These are phyloP conservation scores for Aspergillus felis DNA, from an alignment of 2,329 filamentous ascomycete species.

Conservation along the genomic window DNA sequence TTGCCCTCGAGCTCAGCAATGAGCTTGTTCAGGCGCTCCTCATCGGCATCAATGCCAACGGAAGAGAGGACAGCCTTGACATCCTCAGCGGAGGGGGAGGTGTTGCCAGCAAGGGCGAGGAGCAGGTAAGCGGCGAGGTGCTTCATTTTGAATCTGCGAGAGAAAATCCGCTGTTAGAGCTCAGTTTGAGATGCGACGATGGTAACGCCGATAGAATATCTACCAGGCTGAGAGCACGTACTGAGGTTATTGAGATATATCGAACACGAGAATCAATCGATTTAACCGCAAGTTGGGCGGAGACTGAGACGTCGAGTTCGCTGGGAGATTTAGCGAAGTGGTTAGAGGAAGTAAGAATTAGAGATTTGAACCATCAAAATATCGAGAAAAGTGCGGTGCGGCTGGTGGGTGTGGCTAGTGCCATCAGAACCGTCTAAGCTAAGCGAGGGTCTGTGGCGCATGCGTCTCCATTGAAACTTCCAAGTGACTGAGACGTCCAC, in stretches of 20 bases:
- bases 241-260: slow-evolving; percentile 24
- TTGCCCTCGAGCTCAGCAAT: slow-evolving; percentile 67
- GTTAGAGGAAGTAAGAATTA: slow-evolving; percentile 26
- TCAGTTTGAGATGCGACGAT: slow-evolving; percentile 1
- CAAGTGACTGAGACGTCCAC: slow-evolving; percentile 14
- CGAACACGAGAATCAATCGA: slow-evolving; percentile 78
- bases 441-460: slow-evolving; percentile 37
- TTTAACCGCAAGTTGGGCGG: slow-evolving; percentile 98
- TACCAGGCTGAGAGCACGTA: slow-evolving; percentile 17
- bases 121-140: slow-evolving; percentile 99
- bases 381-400: slow-evolving; percentile 37
- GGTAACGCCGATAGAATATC: background rate
- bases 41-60: slow-evolving; percentile 91
- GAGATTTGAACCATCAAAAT: slow-evolving; percentile 24
- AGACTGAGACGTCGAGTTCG: slow-evolving; percentile 99
- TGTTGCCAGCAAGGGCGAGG: slow-evolving; percentile 88
- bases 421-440: slow-evolving; percentile 15
- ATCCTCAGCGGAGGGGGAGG: slow-evolving; percentile 77
- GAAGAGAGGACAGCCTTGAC: slow-evolving; percentile 86
- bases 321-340: slow-evolving; percentile 27
- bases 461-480: background rate
- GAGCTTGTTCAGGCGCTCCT: slow-evolving; percentile 80
- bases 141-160: slow-evolving; percentile 77
- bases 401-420: slow-evolving; percentile 33
- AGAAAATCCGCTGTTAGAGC: slow-evolving; percentile 16